phyloP scores from a whole-genome alignment of 768 basidiomycete species.

The Amyloporia xantha region DNA sequence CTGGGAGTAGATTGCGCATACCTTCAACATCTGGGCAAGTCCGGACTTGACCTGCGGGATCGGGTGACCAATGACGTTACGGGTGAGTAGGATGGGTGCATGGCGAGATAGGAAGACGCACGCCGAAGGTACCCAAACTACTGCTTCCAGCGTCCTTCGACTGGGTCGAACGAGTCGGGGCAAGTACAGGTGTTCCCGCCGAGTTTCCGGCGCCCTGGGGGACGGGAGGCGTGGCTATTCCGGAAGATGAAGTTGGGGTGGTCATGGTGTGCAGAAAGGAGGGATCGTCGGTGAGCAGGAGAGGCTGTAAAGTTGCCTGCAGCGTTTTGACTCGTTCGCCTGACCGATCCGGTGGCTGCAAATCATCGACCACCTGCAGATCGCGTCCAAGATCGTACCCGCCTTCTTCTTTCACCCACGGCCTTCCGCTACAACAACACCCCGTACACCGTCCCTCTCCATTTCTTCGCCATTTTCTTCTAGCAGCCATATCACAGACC shows the following conservation, averaged over 20 bases:
- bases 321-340: neutral
- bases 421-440: no score
- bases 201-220: conserved; percentile 32
- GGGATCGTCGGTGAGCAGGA: neutral
- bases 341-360: neutral
- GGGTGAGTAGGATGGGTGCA: neutral
- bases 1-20: conserved; percentile 19
- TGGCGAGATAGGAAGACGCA: conserved; percentile 25
- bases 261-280: conserved; percentile 15
- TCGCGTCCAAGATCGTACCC: no score
- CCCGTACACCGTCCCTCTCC: no score
- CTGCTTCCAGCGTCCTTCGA: conserved; percentile 45
- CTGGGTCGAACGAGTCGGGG: conserved; percentile 46
- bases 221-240: conserved; percentile 19
- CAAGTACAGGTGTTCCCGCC: conserved; percentile 33
- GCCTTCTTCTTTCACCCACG: no score
- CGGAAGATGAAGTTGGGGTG: conserved; percentile 20
- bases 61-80: neutral
- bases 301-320: neutral
- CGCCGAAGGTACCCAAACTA: conserved; percentile 68
- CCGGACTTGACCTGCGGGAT: conserved; percentile 77
- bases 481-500: no score
- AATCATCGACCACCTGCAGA: neutral
- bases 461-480: no score
- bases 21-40: conserved; percentile 96